Percentiles rank a stretch among this genome's conserved stretches.
Evolutionary conservation across 768 basidiomycete genomes (phyloP).

Genomic region (Termitomyces sp.): DNA sequence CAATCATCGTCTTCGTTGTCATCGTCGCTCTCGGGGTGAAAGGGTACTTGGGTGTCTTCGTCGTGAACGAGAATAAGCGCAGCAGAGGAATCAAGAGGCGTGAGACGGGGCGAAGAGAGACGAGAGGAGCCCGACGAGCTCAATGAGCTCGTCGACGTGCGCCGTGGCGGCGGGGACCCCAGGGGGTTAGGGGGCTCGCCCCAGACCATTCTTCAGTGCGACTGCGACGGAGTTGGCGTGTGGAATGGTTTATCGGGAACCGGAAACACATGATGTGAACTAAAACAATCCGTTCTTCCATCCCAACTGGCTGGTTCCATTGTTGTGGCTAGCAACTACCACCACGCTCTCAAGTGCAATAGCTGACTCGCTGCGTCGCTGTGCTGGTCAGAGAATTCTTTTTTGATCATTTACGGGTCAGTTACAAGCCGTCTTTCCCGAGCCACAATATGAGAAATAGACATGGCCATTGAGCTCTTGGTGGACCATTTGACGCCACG

Average conservation of each 20-base stretch:
- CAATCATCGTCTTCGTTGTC: slow-evolving; percentile 28
- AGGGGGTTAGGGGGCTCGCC: slow-evolving; percentile 12
- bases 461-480: no score
- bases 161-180: slow-evolving; percentile 5
- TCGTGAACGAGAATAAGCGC: slow-evolving; percentile 63
- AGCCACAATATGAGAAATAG: no score
- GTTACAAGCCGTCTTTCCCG: no score
- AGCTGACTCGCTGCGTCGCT: no score
- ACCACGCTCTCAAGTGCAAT: no score
- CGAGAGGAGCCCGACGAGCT: slow-evolving; percentile 21
- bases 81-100: slow-evolving; percentile 35
- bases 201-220: slow-evolving; percentile 10
- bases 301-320: no score
- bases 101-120: slow-evolving; percentile 17
- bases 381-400: no score
- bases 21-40: slow-evolving; percentile 37
- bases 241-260: neutral
- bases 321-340: no score
- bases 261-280: neutral
- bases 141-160: slow-evolving; percentile 17
- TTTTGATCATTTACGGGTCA: no score
- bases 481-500: no score
- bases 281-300: no score
- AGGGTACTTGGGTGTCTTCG: slow-evolving; percentile 35
- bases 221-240: neutral